Evolutionary conservation across 495 filamentous ascomycete species (phyloP).

Genomic region (Trichoderma erinaceum): DNA sequence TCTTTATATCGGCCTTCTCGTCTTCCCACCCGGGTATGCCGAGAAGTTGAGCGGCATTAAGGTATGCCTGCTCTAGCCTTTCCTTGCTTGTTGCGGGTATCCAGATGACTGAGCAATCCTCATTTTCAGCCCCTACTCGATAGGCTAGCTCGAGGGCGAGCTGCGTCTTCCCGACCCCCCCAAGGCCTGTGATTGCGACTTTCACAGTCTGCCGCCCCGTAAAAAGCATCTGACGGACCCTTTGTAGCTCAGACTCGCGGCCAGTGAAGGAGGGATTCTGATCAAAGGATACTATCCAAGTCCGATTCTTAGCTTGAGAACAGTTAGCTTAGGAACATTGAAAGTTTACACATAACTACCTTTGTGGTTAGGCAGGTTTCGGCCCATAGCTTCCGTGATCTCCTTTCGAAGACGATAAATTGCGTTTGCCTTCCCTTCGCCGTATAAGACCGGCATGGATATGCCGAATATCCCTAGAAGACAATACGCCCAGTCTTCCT

Average conservation of each 20-base stretch:
- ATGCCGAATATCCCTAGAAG: slow-evolving; percentile 34
- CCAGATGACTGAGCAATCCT: slow-evolving; percentile 45
- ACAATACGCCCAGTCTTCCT: slow-evolving; percentile 36
- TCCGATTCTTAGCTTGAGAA: no score
- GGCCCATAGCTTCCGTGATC: slow-evolving; percentile 20
- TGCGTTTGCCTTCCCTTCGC: slow-evolving; percentile 31
- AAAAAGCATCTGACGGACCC: not conserved
- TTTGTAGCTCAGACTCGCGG: slow-evolving; percentile 15
- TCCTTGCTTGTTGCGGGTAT: slow-evolving; percentile 32
- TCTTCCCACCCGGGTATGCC: slow-evolving; percentile 15
- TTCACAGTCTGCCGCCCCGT: slow-evolving; percentile 10
- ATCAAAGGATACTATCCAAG: slow-evolving; percentile 16
- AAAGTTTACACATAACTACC: no score
- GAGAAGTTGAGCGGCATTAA: slow-evolving; percentile 31
- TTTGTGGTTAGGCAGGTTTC: no score
- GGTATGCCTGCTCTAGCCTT: slow-evolving; percentile 42
- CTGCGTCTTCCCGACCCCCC: slow-evolving; percentile 48
- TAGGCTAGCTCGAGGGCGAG: slow-evolving; percentile 43
- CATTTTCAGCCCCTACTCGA: slow-evolving; percentile 26
- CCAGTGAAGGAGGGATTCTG: slow-evolving; percentile 19
- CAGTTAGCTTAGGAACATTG: not conserved
- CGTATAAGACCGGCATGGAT: slow-evolving; percentile 31
- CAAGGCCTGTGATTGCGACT: slow-evolving; percentile 39
- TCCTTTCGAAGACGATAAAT: slow-evolving; percentile 31
- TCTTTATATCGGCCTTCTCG: slow-evolving; percentile 19